Base-by-base conservation (phyloP, 2,329 filamentous ascomycete species). In the Aspergillus quadrilineatus region DNA sequence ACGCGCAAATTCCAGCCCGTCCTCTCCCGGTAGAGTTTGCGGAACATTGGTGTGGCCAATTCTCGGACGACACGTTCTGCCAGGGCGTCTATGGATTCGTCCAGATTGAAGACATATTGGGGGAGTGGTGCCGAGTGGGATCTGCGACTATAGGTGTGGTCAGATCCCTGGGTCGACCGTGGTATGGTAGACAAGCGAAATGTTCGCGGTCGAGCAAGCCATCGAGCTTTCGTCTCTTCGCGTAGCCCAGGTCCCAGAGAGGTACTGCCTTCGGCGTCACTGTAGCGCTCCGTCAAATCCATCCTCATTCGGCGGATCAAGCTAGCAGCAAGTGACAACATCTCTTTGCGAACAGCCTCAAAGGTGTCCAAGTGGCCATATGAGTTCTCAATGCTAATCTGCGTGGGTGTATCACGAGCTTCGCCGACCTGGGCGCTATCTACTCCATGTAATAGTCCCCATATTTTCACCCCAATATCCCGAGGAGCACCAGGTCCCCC, bases 381-480 rank as follows among this genome's bases (percentile, higher is more conserved):
- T 14, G 91, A 94, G 73, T 97, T 92, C 69, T 97, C 93, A 61
- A 97, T 94, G 71, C 90, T 94, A 69, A 97, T 95, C 72, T 97
- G 92, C 1, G 85, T 86, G 0, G 93, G 93, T 1, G 95, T 74
- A 44, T 86, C 83, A 63, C 84, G 84, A 1, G 86, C 88, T 60
- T 86, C 80, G 49, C 86, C 85, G 15, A 97, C 91, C 57, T 90
- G 86, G 0, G 82, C 80, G 51, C 85, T 76, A 70, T 97, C 93
- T 29, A 91, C 80, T 5, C 92, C 93, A 69, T 97, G 88, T 2
- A 97, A 76, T 6, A 96, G 78, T 15, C 78, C 80, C 91, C 91
- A 97, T 3, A 92, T 77, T 63, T 85, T 88, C 34, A 77, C 70
- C 0, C 91, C 90, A 51, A 92, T 85, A 29, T 88, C 89, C 63